Base-by-base conservation (phyloP, 352 stramenopile species). In the Phytophthora cactorum region DNA sequence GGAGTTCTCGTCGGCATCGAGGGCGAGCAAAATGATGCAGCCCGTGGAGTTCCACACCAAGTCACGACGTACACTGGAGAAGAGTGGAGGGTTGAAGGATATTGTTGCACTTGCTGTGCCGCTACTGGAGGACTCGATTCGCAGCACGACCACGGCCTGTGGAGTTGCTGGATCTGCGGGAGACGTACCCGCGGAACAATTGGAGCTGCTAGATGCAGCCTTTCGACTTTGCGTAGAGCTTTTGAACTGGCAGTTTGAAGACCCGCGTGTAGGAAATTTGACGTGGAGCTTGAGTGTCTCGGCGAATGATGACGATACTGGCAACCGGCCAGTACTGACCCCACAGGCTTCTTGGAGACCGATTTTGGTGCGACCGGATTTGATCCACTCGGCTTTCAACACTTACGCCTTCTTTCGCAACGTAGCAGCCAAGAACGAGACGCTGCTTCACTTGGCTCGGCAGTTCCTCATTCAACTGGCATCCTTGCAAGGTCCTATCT, bases 341-440 rank as follows among this genome's bases (percentile, higher is more conserved):
- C 82, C 88, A 5, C 74, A 89, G 56, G 74, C 84, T 22, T 88
- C 83, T 0, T 95, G 86, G 84, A 86, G 86, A 51, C 75, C 81
- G 11, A 75, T 91, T 28, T 65, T 96, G 1, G 78, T 92, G 29
- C 83, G 85, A 4, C 79, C 78, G 2, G 80, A 86, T 66, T 74
- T 95, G 50, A 93, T 95, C 67, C 85, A 95, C 69, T 86, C 83
- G n/a, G 84, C 84, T 8, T 95, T 92, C 70, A 92, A 95, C 63
- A 93, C 86, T 31, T 95, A 95, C 70, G 83, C 80, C 17, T 91
- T 91, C 53, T 91, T 93, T 55, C 81, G 86, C 10, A 87, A 81
- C 52, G 66, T 93, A 32, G 74, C 83, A 29, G 78, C 76, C 44
- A 83, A 88, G 34, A 93, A 92, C 47, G 85, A 90, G 17, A 82